phyloP scores from a whole-genome alignment of 805 yeast species.

The Sungouiozyma ichnusensis region DNA sequence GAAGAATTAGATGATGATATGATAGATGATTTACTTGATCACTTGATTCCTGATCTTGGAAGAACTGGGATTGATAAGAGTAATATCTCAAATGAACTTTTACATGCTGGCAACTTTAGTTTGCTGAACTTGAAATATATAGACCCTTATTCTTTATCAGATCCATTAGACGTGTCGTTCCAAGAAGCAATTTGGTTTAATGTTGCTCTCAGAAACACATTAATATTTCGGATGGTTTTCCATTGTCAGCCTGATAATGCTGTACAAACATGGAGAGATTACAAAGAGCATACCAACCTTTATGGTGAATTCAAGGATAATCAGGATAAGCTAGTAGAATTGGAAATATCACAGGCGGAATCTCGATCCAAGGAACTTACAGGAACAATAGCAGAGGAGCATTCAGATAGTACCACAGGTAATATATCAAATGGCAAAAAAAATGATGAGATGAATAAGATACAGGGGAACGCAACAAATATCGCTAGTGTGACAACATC shows the following conservation, averaged over 20 bases:
- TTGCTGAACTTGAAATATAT: constrained; percentile 37
- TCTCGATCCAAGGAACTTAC: not conserved
- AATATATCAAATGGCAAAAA: not conserved
- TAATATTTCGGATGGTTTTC: constrained; percentile 72
- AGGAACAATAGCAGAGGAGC: not conserved
- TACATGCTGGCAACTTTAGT: constrained; percentile 2
- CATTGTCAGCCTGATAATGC: constrained; percentile 91
- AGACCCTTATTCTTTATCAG: constrained; percentile 83
- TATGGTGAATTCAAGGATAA: constrained; percentile 41
- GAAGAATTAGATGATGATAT: constrained; percentile 23
- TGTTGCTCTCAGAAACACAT: constrained; percentile 74
- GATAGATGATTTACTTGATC: constrained; percentile 22
- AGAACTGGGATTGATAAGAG: not conserved
- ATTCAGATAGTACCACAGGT: not conserved
- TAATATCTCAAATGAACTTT: constrained; percentile 3
- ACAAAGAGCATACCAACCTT: constrained; percentile 57
- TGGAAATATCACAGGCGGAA: not conserved
- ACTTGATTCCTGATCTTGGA: constrained; percentile 16
- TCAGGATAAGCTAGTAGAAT: constrained; percentile 13
- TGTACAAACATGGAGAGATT: constrained; percentile 85
- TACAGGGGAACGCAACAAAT: not conserved
- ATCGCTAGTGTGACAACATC: not conserved
- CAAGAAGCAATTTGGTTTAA: constrained; percentile 80
- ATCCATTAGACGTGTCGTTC: constrained; percentile 75
- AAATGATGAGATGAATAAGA: not conserved